These are phyloP conservation scores for Lecanicillium sp. DNA, from an alignment of 2,329 filamentous ascomycete species.

Conservation along the genomic window DNA sequence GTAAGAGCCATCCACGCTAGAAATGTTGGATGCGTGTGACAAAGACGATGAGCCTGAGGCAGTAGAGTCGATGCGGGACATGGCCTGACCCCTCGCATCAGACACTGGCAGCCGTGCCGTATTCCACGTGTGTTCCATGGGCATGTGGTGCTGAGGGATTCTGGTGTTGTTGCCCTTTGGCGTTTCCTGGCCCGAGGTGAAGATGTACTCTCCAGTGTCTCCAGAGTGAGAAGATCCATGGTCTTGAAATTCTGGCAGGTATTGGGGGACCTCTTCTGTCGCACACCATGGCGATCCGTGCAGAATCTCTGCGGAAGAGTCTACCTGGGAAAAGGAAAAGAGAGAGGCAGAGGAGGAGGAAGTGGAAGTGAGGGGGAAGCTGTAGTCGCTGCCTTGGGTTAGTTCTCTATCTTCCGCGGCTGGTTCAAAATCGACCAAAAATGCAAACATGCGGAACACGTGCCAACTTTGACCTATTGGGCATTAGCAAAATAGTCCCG, in stretches of 20 bases:
- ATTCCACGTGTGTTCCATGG: slow-evolving; percentile 43
- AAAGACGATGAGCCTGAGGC: slow-evolving; percentile 35
- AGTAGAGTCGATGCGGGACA: slow-evolving; percentile 31
- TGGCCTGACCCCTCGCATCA: slow-evolving; percentile 26
- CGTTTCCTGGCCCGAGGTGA: slow-evolving; percentile 47
- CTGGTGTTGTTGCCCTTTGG: slow-evolving; percentile 41
- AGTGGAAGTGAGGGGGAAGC: slow-evolving; percentile 45
- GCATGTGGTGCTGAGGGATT: slow-evolving; percentile 34
- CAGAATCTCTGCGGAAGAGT: slow-evolving; percentile 49
- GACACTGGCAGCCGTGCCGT: slow-evolving; percentile 25
- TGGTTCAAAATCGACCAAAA: slow-evolving; percentile 21
- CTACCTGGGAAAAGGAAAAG: slow-evolving; percentile 53
- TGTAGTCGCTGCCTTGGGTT: slow-evolving; percentile 50
- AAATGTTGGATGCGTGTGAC: slow-evolving; percentile 42
- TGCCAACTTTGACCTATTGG: slow-evolving; percentile 46
- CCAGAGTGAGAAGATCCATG: slow-evolving; percentile 40
- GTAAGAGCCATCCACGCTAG: slow-evolving; percentile 40
- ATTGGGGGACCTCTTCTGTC: slow-evolving; percentile 52
- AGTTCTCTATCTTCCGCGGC: slow-evolving; percentile 48
- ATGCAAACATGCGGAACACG: slow-evolving; percentile 27
- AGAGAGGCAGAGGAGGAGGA: slow-evolving; percentile 40
- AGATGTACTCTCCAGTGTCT: slow-evolving; percentile 48
- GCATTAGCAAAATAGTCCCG: not conserved
- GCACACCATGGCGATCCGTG: slow-evolving; percentile 47
- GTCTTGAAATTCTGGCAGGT: slow-evolving; percentile 47